phyloP scores from a whole-genome alignment of 2,329 filamentous ascomycete genomes.

The Gyromitra esculenta region DNA sequence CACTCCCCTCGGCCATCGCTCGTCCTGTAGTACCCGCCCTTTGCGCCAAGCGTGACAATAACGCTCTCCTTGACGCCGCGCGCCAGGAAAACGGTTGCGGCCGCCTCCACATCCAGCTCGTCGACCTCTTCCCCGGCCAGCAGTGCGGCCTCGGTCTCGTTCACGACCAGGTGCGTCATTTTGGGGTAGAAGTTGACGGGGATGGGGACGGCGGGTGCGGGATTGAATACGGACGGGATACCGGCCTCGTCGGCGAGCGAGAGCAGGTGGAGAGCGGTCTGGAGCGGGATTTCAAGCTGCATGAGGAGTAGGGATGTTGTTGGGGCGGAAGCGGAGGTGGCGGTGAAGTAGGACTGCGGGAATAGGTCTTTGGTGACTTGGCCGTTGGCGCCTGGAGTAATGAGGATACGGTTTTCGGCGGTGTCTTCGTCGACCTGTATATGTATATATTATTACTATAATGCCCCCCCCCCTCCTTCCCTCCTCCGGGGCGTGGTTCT shows the following conservation, averaged over 20 bases:
- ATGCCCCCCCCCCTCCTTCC: no score
- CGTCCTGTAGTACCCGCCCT: conserved; percentile 76
- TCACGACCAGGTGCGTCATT: conserved; percentile 83
- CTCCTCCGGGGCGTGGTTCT: no score
- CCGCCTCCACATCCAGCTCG: conserved; percentile 65
- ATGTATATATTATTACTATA: neutral
- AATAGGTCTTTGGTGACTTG: conserved; percentile 62
- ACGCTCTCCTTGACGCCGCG: conserved; percentile 77
- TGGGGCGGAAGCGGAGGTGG: conserved; percentile 57
- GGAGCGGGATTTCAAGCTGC: conserved; percentile 79
- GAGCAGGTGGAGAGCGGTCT: conserved; percentile 72
- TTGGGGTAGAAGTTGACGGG: conserved; percentile 73
- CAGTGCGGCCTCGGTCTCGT: conserved; percentile 86
- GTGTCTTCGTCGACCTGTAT: conserved; percentile 69
- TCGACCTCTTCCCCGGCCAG: conserved; percentile 59
- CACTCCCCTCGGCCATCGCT: conserved; percentile 64
- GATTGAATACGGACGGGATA: conserved; percentile 80
- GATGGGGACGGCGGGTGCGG: conserved; percentile 77
- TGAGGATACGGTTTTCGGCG: conserved; percentile 79
- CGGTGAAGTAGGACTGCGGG: conserved; percentile 55
- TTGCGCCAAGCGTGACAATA: conserved; percentile 81
- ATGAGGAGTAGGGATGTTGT: conserved; percentile 73
- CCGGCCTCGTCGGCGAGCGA: conserved; percentile 63
- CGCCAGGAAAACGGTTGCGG: conserved; percentile 71
- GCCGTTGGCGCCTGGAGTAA: conserved; percentile 76